Evolutionary conservation across 768 basidiomycete species (phyloP).

Genomic region (Suillus clintonianus): DNA sequence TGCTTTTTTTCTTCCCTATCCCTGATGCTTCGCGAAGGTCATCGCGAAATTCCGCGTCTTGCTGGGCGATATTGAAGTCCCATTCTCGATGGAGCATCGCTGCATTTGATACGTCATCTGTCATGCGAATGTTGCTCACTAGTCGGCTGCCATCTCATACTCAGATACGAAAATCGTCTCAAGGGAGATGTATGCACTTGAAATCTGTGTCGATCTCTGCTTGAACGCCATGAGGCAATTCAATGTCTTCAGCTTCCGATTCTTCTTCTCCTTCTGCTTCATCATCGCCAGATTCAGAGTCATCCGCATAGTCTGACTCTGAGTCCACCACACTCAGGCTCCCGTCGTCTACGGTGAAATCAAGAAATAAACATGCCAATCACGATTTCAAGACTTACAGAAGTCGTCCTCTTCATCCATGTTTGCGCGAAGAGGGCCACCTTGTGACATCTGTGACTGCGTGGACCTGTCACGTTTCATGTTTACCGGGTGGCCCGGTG

Average conservation of each 20-base stretch:
- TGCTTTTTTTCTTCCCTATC: conserved; percentile 53
- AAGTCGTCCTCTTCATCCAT: conserved; percentile 16
- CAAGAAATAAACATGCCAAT: conserved; percentile 38
- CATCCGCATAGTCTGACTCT: conserved; percentile 18
- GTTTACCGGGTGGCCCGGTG: not conserved
- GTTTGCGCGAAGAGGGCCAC: not conserved
- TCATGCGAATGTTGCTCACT: conserved; percentile 61
- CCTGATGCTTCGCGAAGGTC: conserved; percentile 76
- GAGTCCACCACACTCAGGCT: conserved; percentile 47
- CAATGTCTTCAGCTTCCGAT: conserved; percentile 31
- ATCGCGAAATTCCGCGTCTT: conserved; percentile 69
- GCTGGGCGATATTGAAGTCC: conserved; percentile 72
- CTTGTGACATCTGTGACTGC: not conserved
- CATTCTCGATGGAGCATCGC: conserved; percentile 65
- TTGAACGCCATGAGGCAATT: conserved; percentile 33
- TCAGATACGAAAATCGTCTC: not conserved
- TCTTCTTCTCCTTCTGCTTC: not conserved
- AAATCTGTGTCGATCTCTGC: conserved; percentile 58
- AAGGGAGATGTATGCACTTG: conserved; percentile 38
- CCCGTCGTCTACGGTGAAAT: conserved; percentile 37
- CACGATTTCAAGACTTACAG: conserved; percentile 39
- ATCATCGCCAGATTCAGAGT: not conserved
- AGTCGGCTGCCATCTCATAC: conserved; percentile 51
- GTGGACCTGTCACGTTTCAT: not conserved
- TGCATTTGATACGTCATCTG: conserved; percentile 44